Conservation (phyloP, 208 protist species). For the Crithidia brevicula region DNA sequence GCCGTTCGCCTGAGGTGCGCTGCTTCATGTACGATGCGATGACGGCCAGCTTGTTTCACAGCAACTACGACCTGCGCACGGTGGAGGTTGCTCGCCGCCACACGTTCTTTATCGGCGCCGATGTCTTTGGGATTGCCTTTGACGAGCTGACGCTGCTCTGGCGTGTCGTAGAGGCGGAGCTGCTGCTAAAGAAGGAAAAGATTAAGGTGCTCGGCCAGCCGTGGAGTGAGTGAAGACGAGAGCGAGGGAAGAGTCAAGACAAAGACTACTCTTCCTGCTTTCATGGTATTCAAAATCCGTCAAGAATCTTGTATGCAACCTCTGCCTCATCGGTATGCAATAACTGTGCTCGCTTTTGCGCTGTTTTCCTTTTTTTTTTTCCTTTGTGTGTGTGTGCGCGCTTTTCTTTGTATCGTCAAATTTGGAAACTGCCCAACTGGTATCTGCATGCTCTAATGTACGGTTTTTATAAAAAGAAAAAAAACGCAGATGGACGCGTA, state of each 20-base stretch:
- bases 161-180: slow-evolving; percentile 68
- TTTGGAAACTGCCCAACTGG: too few relatives aligned
- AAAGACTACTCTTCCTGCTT: slow-evolving; percentile 2
- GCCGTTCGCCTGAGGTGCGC: slow-evolving; percentile 50
- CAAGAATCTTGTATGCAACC: too few relatives aligned
- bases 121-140: slow-evolving; percentile 46
- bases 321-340: too few relatives aligned
- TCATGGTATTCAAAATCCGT: too few relatives aligned
- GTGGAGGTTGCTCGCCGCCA: slow-evolving; percentile 45
- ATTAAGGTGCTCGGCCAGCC: slow-evolving; percentile 59
- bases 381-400: slow-evolving; percentile 16
- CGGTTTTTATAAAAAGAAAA: not conserved
- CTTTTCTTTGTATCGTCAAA: too few relatives aligned
- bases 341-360: too few relatives aligned
- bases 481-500: too few relatives aligned
- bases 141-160: slow-evolving; percentile 56
- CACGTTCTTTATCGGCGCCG: slow-evolving; percentile 43
- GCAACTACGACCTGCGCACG: slow-evolving; percentile 39
- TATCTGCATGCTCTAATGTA: too few relatives aligned
- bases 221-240: slow-evolving; percentile 37
- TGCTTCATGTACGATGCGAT: slow-evolving; percentile 90
- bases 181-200: slow-evolving; percentile 69
- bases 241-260: not conserved
- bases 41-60: slow-evolving; percentile 70
- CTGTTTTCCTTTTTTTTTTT: too few relatives aligned